These are phyloP conservation scores for Adansonia rubrostipa DNA, from an alignment of 441 rosid genomes.

Conservation along the genomic window DNA sequence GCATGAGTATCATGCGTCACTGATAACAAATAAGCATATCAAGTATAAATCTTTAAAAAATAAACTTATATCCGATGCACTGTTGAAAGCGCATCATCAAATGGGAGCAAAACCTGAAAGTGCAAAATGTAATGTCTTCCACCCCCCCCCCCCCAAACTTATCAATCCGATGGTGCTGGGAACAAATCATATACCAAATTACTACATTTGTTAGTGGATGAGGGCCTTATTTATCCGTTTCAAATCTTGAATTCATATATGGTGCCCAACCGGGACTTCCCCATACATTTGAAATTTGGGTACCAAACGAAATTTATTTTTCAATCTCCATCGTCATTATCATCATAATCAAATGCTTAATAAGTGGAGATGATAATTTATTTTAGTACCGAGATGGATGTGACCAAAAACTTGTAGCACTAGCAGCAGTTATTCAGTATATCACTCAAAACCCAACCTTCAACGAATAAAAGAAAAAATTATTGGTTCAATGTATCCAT, in stretches of 20 bases:
- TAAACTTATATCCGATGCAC: too few species aligned
- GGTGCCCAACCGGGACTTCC: background rate
- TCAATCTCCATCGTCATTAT: background rate
- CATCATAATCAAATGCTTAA: too few species aligned
- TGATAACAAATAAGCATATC: too few species aligned
- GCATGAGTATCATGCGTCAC: too few species aligned
- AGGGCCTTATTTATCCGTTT: background rate
- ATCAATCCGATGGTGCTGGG: background rate
- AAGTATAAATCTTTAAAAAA: too few species aligned
- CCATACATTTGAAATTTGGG: background rate
- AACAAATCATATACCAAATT: background rate
- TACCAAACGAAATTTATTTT: background rate
- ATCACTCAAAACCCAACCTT: background rate
- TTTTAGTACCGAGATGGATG: background rate
- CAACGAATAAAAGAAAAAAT: background rate
- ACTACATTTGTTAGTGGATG: background rate
- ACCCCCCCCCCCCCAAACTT: too few species aligned
- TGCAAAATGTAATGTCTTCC: too few species aligned
- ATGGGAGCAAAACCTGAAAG: too few species aligned
- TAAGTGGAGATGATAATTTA: background rate
- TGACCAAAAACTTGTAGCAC: background rate
- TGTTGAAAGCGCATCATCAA: too few species aligned
- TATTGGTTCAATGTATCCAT: conserved; percentile 7
- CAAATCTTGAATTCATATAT: background rate
- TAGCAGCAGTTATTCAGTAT: background rate